Base-by-base conservation (phyloP, 495 filamentous ascomycete species). In the Daldinia loculata region DNA sequence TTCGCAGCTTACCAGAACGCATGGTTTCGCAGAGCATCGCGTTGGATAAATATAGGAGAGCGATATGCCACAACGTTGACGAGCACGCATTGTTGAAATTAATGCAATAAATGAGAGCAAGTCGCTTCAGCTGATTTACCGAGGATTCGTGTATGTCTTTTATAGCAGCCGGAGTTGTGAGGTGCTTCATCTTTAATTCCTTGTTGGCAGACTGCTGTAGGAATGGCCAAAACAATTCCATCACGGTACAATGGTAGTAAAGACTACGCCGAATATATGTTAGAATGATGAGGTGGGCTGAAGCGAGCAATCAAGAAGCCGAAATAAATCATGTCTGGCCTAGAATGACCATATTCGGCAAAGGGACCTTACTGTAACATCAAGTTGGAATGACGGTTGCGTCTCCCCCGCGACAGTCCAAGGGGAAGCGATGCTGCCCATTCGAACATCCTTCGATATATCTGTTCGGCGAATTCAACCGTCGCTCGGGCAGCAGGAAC, bases 181-280 rank as follows among this genome's bases (percentile, higher is more conserved):
- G 56, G 4, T 68, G 64, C 4, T 39, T 50, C n/a, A 68, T 50
- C 9, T 63, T 68, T 32, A 72, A 22, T 26, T 43, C 39, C 32
- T 63, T 56, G 11, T 67, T 29, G 24, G 36, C 52, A 14, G 59
- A 67, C 15, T 58, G 17, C 22, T 63, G 70, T 24, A 75, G 60
- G 22, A 77, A 77, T 59, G 64, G 69, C 63, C 69, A 70, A 26
- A 72, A 73, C 36, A 75, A 22, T 39, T 73, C 69, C 63, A 72
- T 67, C 8, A 77, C 65, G 11, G 66, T 62, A 11, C 69, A 66
- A 56, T 77, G 75, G 36, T 61, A 68, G n/a, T 71, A 75, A 6
- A 77, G 69, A 45, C 75, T 77, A 67, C 24, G 24, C 4, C 38
- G 15, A 56, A 41, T 9, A 32, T 1, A 27, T 19, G 63, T 72